phyloP scores from a whole-genome alignment of 164 flowering plant genomes.

The Vitis rupestris region DNA sequence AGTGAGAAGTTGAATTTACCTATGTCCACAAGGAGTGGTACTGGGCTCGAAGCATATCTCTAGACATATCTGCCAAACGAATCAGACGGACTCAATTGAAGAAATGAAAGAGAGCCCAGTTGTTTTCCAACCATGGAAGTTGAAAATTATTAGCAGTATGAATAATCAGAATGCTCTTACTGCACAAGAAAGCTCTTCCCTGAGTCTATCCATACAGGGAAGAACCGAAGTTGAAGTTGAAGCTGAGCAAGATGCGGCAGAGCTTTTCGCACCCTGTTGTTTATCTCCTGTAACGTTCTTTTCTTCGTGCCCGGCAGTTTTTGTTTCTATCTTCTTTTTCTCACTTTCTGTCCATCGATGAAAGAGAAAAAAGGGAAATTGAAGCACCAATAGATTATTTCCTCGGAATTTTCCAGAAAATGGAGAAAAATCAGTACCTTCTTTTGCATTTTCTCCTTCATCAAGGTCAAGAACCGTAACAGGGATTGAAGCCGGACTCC shows the following conservation, averaged over 20 bases:
- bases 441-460: conserved; percentile 31
- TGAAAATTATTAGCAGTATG: neutral
- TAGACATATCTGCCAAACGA: conserved; percentile 70
- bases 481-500: conserved; percentile 37
- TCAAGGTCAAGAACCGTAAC: conserved; percentile 52
- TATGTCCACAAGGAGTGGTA: conserved; percentile 96
- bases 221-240: conserved; percentile 18
- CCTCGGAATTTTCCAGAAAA: neutral
- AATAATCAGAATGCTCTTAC: conserved; percentile 34
- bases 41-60: conserved; percentile 93
- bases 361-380: neutral
- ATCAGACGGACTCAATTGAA: conserved; percentile 2
- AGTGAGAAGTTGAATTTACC: conserved; percentile 34
- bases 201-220: conserved; percentile 67
- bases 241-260: conserved; percentile 23
- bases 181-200: conserved; percentile 94
- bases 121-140: neutral
- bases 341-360: conserved; percentile 15
- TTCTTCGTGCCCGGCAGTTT: conserved; percentile 15
- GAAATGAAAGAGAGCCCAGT: neutral
- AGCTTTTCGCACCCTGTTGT: conserved; percentile 8
- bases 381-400: neutral
- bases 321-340: conserved; percentile 15
- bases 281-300: conserved; percentile 16
- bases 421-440: conserved; percentile 23